Percentiles rank a stretch among this genome's conserved stretches.
Evolutionary conservation across 768 basidiomycete species (phyloP).

Genomic region (Lentinula edodes): DNA sequence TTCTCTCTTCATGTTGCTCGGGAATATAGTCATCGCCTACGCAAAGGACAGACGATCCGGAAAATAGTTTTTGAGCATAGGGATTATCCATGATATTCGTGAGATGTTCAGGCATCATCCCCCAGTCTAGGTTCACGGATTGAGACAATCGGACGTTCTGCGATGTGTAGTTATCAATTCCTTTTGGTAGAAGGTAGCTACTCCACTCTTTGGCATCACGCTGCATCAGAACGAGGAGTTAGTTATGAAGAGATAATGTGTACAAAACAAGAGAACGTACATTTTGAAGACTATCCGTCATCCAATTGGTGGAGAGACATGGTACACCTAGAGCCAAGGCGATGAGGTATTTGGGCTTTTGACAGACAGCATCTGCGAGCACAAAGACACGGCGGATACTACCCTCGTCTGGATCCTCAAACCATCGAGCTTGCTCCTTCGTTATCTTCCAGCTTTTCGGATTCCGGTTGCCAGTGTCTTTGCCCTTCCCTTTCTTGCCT

Average conservation of each 20-base stretch:
- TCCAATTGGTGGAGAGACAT: conserved; percentile 64
- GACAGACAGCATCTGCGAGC: conserved; percentile 56
- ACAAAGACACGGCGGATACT: conserved; percentile 49
- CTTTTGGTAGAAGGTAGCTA: conserved; percentile 53
- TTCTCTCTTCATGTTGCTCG: conserved; percentile 8
- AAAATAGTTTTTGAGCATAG: conserved; percentile 54
- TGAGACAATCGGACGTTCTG: conserved; percentile 32
- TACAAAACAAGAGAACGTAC: conserved; percentile 18
- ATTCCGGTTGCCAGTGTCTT: background rate
- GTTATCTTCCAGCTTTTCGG: conserved; percentile 43
- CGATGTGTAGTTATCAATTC: conserved; percentile 33
- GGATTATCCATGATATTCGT: conserved; percentile 53
- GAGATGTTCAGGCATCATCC: conserved; percentile 42
- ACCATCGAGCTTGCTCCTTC: conserved; percentile 42
- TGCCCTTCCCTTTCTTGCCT: background rate
- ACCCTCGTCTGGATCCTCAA: conserved; percentile 30
- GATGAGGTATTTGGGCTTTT: conserved; percentile 75
- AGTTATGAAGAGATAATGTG: background rate
- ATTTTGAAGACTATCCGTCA: conserved; percentile 24
- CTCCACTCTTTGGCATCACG: conserved; percentile 51
- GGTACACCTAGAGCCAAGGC: conserved; percentile 87
- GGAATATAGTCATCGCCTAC: conserved; percentile 54
- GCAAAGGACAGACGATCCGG: conserved; percentile 51
- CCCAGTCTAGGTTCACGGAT: conserved; percentile 45
- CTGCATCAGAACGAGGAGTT: conserved; percentile 14